Base-by-base conservation (phyloP, 1,284 basidiomycete species). In the Ustilago esculenta region DNA sequence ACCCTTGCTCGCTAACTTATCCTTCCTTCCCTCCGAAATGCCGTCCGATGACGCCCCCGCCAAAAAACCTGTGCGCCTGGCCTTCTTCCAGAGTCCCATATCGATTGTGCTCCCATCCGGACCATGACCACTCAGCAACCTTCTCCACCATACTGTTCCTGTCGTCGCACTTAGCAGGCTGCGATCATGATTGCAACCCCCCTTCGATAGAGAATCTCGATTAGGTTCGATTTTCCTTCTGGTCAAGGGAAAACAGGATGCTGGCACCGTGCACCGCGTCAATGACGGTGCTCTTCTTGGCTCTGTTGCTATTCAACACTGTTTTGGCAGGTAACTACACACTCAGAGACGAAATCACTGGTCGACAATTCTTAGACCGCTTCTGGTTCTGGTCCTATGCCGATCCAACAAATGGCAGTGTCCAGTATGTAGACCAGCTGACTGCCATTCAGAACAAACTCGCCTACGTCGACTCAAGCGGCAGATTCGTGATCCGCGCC, bases 351-450 rank as follows among this genome's bases (percentile, higher is more conserved):
- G 73, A 75, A 34, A 65, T 63, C n/a, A 41, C 52, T 1, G 75
- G 75, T 5, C 25, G 43, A 2, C 39, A 70, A 35, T 75, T 77
- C 33, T 45, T 69, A 14, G 47, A 67, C 17, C 44, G 61, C 9
- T 75, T 73, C 53, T 60, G 49, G 50, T 77, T 66, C 36, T 77
- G 68, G 65, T 45, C 49, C 17, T 57, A 64, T 42, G 10, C 15
- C 4, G 75, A 77, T 18, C 75, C 75, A 0, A 75, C 70, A 2
- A 25, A 59, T 12, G 73, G 75, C 9, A 53, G 44, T 5, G 73
- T 77, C 27, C 42, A 75, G 15, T 71, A 74, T 48, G 64, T 73
- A 14, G 44, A 66, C 25, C 35, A 68, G 27, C 46, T 54, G 7
- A 58, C 55, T 3, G 72, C 73, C 9, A 15, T 41, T 9, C 17